Base-by-base conservation (phyloP, 2,329 filamentous ascomycete species). In the Ceratocystis destructans region DNA sequence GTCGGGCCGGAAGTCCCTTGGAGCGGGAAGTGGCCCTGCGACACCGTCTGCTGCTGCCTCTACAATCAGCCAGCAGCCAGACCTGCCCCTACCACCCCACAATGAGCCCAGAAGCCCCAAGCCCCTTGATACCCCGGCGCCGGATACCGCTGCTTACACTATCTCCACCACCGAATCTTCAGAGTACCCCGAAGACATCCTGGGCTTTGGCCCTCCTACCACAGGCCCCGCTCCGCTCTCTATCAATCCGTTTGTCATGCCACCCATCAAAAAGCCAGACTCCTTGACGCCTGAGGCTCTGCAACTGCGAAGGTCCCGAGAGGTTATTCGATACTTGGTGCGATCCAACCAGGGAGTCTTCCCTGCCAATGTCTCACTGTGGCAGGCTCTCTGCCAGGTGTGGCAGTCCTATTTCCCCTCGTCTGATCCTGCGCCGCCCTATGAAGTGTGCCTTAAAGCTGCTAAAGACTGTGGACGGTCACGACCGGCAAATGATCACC, bases 311-410 rank as follows among this genome's bases (percentile, higher is more conserved):
- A 75, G 77, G 46, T 72, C 74, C 2, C 72, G 72, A n/a, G 74
- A 76, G 61, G 76, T 80, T 61, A 73, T 80, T 55, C 69, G 74
- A 12, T 75, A 78, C 67, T 72, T 80, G 8, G 72, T 81, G 12
- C 71, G 74, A 50, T 71, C 72, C 31, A 78, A 75, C 57, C 71
- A 71, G 1, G 81, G 81, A 0, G 78, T 80, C 1, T 79, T 84
- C 57, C 79, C 82, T 1, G 79, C 80, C 17, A 80, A 79, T 28
- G 75, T 77, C 50, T 74, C 79, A 2, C 72, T 84, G 3, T 82
- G 79, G 74, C 77, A 79, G 66, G 78, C 78, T 1, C 71, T 82
- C 3, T 74, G 76, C 15, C 74, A 74, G 8, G 72, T 78, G 6
- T 84, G 81, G 77, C 71, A 74, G 8, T 73, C 73, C n/a, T 72